These are phyloP conservation scores for Nakazawaea siamensis DNA, from an alignment of 805 yeast genomes.

Conservation along the genomic window DNA sequence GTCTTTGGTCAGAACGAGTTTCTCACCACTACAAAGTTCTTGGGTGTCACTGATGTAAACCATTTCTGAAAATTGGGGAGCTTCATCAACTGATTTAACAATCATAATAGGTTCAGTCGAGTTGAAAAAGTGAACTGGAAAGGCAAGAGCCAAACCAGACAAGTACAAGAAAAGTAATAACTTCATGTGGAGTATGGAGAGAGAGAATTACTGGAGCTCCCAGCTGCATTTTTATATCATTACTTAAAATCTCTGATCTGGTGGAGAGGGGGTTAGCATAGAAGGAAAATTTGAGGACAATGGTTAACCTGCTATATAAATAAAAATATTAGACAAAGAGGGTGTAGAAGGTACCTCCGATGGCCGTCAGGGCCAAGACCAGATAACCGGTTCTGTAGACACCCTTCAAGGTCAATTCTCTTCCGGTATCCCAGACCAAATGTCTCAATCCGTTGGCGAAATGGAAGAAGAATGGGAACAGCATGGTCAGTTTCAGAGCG, in stretches of 20 bases:
- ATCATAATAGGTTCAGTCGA: not conserved
- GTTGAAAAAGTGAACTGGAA: not conserved
- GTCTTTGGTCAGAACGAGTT: not conserved
- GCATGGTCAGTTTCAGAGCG: constrained; percentile 58
- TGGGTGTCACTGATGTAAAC: constrained; percentile 4
- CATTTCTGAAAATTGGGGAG: not conserved
- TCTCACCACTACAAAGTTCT: constrained; percentile 5
- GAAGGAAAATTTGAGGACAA: too few species aligned
- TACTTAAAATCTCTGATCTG: too few species aligned
- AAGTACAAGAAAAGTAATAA: too few species aligned
- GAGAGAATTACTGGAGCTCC: too few species aligned
- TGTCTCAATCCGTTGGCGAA: constrained; percentile 85
- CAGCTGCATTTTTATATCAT: too few species aligned
- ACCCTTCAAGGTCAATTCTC: constrained; percentile 71
- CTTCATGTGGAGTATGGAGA: too few species aligned
- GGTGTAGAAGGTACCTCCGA: constrained; percentile 50
- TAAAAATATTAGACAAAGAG: constrained; percentile 27
- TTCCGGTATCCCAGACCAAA: constrained; percentile 86
- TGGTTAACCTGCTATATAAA: too few species aligned
- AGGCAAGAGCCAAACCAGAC: not conserved
- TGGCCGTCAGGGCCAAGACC: constrained; percentile 59
- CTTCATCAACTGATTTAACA: not conserved
- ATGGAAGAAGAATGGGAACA: constrained; percentile 87
- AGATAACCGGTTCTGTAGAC: constrained; percentile 89
- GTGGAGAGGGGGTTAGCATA: too few species aligned